These are phyloP conservation scores for Populus ilicifolia DNA, from an alignment of 345 rosid genomes.

Conservation along the genomic window DNA sequence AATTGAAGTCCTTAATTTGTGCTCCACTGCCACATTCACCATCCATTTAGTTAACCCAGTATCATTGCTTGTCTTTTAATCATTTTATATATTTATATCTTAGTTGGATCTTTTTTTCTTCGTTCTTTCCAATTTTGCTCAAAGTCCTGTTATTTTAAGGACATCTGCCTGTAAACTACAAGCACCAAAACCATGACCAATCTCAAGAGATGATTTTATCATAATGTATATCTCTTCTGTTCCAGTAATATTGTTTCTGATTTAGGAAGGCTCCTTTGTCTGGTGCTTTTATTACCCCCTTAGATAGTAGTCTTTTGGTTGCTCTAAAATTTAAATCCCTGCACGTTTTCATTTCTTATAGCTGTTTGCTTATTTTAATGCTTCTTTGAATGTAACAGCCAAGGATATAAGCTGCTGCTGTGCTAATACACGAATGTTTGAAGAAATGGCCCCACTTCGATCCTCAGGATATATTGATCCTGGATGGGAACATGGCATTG, in stretches of 20 bases:
- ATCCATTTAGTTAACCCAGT: neutral
- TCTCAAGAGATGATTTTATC: neutral
- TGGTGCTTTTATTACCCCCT: neutral
- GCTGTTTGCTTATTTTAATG: constrained; percentile 1
- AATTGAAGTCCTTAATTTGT: neutral
- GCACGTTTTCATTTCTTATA: neutral
- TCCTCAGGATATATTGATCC: constrained; percentile 57
- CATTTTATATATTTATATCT: too few species aligned
- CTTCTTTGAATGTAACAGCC: constrained; percentile 15
- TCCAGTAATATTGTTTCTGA: neutral
- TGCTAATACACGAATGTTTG: constrained; percentile 32
- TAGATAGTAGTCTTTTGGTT: neutral
- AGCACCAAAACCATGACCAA: neutral
- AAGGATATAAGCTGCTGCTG: constrained; percentile 14
- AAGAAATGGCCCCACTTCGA: constrained; percentile 60
- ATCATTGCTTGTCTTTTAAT: neutral
- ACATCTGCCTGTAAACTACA: neutral
- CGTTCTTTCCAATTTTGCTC: too few species aligned
- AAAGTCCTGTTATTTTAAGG: neutral
- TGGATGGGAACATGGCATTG: constrained; percentile 83
- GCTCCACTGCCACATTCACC: neutral
- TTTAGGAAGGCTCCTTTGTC: neutral
- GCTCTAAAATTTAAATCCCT: neutral
- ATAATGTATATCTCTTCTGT: neutral
- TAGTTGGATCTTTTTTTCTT: neutral